phyloP scores from a whole-genome alignment of 441 rosid species.

The Pelargonium citronellum region DNA sequence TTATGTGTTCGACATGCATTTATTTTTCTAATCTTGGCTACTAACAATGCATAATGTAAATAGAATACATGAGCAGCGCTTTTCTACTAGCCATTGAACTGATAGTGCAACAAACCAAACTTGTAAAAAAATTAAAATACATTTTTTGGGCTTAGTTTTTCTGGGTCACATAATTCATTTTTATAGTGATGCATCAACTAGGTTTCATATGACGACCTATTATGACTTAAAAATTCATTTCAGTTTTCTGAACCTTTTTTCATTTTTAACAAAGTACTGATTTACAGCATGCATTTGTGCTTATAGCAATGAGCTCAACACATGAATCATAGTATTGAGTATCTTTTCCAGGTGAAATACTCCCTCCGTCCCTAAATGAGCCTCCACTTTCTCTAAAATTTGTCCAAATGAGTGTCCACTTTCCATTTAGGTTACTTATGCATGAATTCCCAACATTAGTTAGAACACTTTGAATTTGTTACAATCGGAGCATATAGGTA shows the following conservation, averaged over 20 bases:
- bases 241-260: background rate
- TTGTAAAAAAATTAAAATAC: background rate
- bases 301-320: background rate
- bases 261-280: background rate
- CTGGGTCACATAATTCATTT: background rate
- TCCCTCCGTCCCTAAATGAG: no score
- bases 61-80: background rate
- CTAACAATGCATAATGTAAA: background rate
- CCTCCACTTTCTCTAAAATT: no score
- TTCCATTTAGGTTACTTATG: no score
- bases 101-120: background rate
- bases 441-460: no score
- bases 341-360: background rate
- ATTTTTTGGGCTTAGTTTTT: background rate
- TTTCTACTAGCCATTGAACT: background rate
- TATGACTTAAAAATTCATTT: background rate
- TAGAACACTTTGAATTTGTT: no score
- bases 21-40: background rate
- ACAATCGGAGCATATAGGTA: no score
- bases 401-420: no score
- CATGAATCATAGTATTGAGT: background rate
- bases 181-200: background rate
- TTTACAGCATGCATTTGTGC: background rate
- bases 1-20: background rate
- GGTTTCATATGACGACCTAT: background rate